Evolutionary conservation across 495 filamentous ascomycete species (phyloP).

Genomic region (Penicillium macrosclerotiorum): DNA sequence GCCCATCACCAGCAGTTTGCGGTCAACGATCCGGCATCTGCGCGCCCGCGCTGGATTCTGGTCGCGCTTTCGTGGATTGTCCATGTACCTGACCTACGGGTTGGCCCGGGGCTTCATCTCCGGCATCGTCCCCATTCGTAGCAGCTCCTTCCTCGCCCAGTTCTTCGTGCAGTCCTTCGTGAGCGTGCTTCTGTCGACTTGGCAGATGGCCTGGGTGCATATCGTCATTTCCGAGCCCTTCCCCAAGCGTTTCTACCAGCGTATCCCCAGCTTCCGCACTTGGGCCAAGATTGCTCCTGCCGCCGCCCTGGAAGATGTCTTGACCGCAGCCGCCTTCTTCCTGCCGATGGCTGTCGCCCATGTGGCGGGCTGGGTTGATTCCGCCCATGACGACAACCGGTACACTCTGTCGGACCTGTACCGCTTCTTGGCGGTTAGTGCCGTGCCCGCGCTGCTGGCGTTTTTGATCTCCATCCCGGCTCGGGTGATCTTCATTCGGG

Average conservation of each 20-base stretch:
- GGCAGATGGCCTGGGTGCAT: constrained; percentile 59
- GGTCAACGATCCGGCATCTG: constrained; percentile 57
- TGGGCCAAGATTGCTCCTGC: constrained; percentile 54
- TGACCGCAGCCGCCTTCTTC: constrained; percentile 35
- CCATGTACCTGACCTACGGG: constrained; percentile 31
- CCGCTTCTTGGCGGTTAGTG: constrained; percentile 32
- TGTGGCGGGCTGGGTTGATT: constrained; percentile 27
- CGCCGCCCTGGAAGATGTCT: constrained; percentile 40
- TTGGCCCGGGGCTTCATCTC: constrained; percentile 30
- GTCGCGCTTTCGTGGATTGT: constrained; percentile 58
- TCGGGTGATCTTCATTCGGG: constrained; percentile 60
- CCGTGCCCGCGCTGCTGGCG: constrained; percentile 34
- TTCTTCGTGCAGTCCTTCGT: constrained; percentile 38
- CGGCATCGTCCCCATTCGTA: constrained; percentile 24
- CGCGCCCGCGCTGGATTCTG: constrained; percentile 49
- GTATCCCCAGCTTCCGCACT: constrained; percentile 43
- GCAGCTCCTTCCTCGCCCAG: constrained; percentile 28
- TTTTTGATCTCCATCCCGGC: constrained; percentile 60
- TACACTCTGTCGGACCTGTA: constrained; percentile 13
- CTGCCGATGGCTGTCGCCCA: constrained; percentile 36
- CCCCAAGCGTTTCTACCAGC: constrained; percentile 48
- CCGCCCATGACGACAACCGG: constrained; percentile 16
- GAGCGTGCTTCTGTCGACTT: constrained; percentile 44
- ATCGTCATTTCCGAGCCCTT: constrained; percentile 58
- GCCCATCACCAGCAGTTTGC: constrained; percentile 61